Percentiles rank a stretch among this genome's conserved stretches.
Evolutionary conservation across 768 basidiomycete species (phyloP).

Genomic region (Suillus sp.): DNA sequence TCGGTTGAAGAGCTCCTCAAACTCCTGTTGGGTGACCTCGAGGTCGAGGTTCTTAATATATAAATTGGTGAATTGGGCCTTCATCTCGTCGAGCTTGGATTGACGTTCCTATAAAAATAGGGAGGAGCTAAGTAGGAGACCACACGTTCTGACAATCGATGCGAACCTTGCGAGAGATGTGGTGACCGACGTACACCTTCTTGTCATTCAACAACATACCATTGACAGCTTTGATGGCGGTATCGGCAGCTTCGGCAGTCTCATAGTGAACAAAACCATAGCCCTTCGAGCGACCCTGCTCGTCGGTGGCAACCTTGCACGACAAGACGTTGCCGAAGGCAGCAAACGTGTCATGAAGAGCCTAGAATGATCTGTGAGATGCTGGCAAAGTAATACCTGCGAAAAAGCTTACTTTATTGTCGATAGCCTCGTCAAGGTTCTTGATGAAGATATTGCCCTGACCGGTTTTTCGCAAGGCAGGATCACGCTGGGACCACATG

Average conservation of each 20-base stretch:
- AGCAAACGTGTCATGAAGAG: slow-evolving; percentile 98
- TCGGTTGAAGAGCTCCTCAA: slow-evolving; percentile 73
- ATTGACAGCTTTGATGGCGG: slow-evolving; percentile 97
- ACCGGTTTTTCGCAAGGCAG: slow-evolving; percentile 97
- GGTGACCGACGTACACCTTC: slow-evolving; percentile 97
- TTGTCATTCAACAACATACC: slow-evolving; percentile 99
- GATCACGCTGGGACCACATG: slow-evolving; percentile 99
- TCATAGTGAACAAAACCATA: slow-evolving; percentile 99
- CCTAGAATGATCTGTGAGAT: slow-evolving; percentile 45
- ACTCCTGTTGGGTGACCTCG: slow-evolving; percentile 84
- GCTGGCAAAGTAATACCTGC: background rate
- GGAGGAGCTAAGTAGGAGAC: no score
- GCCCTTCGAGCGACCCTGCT: slow-evolving; percentile 92
- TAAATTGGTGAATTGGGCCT: slow-evolving; percentile 95
- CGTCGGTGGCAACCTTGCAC: slow-evolving; percentile 98
- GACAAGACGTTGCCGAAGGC: slow-evolving; percentile 98
- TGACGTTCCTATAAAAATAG: slow-evolving; percentile 73
- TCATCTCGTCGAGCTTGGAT: slow-evolving; percentile 98
- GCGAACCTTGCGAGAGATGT: slow-evolving; percentile 91
- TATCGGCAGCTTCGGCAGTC: slow-evolving; percentile 93
- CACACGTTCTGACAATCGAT: background rate
- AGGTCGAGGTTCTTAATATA: slow-evolving; percentile 96
- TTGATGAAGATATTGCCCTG: slow-evolving; percentile 99
- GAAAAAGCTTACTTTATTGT: slow-evolving; percentile 77
- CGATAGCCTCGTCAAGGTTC: slow-evolving; percentile 95